phyloP scores from a whole-genome alignment of 2,329 filamentous ascomycete species.

The Metarhizium album region DNA sequence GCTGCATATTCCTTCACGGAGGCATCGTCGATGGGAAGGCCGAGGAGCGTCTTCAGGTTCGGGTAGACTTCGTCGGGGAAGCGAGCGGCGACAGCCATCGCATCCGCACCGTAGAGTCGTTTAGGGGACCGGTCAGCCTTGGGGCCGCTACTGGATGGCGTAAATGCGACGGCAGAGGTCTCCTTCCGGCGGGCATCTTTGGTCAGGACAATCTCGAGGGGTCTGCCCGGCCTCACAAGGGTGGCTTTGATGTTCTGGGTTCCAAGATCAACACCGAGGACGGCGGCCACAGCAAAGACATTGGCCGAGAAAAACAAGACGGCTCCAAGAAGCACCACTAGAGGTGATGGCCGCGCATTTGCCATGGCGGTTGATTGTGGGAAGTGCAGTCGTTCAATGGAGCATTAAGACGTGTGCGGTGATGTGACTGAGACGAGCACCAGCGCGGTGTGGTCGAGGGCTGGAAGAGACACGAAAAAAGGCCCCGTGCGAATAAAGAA shows the following conservation, averaged over 20 bases:
- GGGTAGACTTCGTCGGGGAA: slow-evolving; percentile 92
- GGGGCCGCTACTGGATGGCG: slow-evolving; percentile 60
- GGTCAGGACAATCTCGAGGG: slow-evolving; percentile 93
- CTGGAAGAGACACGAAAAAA: no score
- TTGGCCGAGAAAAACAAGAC: slow-evolving; percentile 28
- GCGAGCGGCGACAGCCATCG: slow-evolving; percentile 72
- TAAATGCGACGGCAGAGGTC: slow-evolving; percentile 82
- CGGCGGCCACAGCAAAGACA: slow-evolving; percentile 52
- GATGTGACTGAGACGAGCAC: neutral
- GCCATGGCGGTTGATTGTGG: slow-evolving; percentile 21
- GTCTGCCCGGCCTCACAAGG: slow-evolving; percentile 91
- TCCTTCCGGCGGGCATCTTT: slow-evolving; percentile 98
- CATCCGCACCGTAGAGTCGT: slow-evolving; percentile 83
- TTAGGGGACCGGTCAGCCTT: slow-evolving; percentile 67
- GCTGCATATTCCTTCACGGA: slow-evolving; percentile 59
- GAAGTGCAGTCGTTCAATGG: slow-evolving; percentile 4
- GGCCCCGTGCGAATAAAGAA: no score
- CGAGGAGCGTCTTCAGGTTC: slow-evolving; percentile 86
- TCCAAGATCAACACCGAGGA: slow-evolving; percentile 86
- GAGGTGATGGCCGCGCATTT: slow-evolving; percentile 21
- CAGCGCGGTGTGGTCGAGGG: no score
- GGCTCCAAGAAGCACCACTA: slow-evolving; percentile 28
- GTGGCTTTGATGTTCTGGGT: slow-evolving; percentile 96
- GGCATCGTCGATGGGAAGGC: slow-evolving; percentile 51
- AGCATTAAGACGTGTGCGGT: neutral